These are phyloP conservation scores for Sugiyamaella valdiviana DNA, from an alignment of 805 yeast genomes.

Conservation along the genomic window DNA sequence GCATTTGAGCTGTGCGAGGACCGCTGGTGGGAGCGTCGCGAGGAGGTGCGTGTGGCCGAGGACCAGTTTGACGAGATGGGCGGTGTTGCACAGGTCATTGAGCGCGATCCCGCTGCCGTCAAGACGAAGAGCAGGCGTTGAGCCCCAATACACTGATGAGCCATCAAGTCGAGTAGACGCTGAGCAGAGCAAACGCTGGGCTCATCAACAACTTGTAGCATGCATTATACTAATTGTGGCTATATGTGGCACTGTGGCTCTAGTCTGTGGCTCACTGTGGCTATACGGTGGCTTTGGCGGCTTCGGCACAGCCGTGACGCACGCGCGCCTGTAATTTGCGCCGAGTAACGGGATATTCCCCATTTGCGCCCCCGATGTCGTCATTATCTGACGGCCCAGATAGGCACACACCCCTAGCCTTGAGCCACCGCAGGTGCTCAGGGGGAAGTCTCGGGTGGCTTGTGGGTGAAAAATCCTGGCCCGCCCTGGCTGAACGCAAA, in stretches of 20 bases:
- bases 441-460: neutral
- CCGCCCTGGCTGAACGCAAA: neutral
- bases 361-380: neutral
- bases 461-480: neutral
- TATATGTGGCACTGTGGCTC: neutral
- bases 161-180: constrained; percentile 8
- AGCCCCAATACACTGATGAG: no score
- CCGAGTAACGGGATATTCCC: neutral
- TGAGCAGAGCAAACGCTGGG: neutral
- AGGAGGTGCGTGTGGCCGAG: constrained; percentile 79
- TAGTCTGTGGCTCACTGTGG: neutral
- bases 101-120: constrained; percentile 51
- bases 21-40: constrained; percentile 99
- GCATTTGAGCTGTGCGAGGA: constrained; percentile 89
- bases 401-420: neutral
- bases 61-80: constrained; percentile 85
- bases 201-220: neutral
- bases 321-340: neutral
- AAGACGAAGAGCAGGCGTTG: no score
- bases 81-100: constrained; percentile 83
- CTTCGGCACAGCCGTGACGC: neutral
- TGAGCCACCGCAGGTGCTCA: neutral
- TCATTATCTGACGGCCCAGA: neutral
- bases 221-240: neutral
- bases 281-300: neutral